Evolutionary conservation across 2,329 filamentous ascomycete genomes (phyloP).

Genomic region (Fusarium beomiforme): DNA sequence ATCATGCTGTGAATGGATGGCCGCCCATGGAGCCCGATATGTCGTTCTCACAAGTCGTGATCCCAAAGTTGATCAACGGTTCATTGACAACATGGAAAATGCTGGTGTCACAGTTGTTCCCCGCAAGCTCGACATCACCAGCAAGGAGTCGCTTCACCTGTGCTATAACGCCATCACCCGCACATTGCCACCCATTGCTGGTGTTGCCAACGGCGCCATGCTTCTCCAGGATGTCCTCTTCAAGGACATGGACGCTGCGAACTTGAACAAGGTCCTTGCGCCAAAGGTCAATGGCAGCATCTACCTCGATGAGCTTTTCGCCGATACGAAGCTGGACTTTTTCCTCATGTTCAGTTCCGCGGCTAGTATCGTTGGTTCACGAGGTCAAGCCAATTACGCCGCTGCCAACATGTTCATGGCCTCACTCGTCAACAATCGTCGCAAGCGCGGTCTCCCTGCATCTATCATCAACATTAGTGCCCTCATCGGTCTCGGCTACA

Average conservation of each 20-base stretch:
- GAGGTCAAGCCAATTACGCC: constrained; percentile 51
- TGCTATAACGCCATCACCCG: constrained; percentile 14
- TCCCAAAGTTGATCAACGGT: constrained; percentile 34
- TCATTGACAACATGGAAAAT: constrained; percentile 36
- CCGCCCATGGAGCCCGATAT: constrained; percentile 48
- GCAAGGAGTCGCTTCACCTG: background rate
- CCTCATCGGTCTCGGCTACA: constrained; percentile 4
- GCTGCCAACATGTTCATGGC: constrained; percentile 53
- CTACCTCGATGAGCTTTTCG: constrained; percentile 47
- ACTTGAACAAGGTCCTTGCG: constrained; percentile 40
- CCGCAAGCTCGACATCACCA: constrained; percentile 2
- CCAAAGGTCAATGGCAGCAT: constrained; percentile 53
- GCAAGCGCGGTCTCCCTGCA: constrained; percentile 48
- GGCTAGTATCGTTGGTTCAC: constrained; percentile 47
- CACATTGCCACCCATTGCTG: constrained; percentile 49
- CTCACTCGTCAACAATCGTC: constrained; percentile 40
- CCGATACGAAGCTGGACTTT: constrained; percentile 48
- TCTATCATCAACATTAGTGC: constrained; percentile 51
- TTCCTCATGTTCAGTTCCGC: constrained; percentile 56
- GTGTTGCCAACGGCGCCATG: constrained; percentile 57
- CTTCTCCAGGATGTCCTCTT: constrained; percentile 52
- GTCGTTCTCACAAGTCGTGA: constrained; percentile 53
- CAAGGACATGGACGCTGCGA: constrained; percentile 44
- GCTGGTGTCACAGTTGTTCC: background rate
- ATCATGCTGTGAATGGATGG: constrained; percentile 54